Percentiles rank a stretch among this genome's conserved stretches.
Conservation (phyloP, 2,329 filamentous ascomycete species). For the Scedosporium aurantiacum region DNA sequence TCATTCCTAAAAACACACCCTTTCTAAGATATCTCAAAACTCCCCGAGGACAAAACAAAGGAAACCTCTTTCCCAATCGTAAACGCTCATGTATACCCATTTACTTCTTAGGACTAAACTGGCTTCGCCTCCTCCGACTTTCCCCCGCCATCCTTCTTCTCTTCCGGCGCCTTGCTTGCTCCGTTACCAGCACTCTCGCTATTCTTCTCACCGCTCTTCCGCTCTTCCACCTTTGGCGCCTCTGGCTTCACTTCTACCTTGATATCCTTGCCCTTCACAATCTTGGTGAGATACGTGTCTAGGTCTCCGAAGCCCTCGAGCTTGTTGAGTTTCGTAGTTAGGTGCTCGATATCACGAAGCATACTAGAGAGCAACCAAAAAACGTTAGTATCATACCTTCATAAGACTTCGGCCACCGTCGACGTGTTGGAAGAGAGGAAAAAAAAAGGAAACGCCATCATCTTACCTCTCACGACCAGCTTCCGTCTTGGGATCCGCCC, state of each 20-base stretch:
- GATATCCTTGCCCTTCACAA: constrained; percentile 50
- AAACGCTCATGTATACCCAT: background rate
- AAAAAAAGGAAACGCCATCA: background rate
- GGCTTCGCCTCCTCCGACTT: background rate
- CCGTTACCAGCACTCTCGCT: constrained; percentile 5
- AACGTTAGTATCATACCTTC: background rate
- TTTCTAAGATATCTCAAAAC: background rate
- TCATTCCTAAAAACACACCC: background rate
- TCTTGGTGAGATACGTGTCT: constrained; percentile 55
- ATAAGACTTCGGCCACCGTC: background rate
- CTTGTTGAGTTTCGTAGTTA: constrained; percentile 60
- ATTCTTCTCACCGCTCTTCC: constrained; percentile 10
- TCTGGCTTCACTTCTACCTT: constrained; percentile 13
- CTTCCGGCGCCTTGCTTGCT: constrained; percentile 8
- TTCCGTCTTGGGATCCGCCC: constrained; percentile 53
- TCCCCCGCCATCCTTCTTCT: constrained; percentile 9
- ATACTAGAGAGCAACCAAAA: constrained; percentile 41
- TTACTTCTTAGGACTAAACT: background rate
- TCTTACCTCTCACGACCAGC: constrained; percentile 61
- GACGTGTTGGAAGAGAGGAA: background rate
- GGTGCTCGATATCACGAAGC: constrained; percentile 62
- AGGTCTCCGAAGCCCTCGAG: constrained; percentile 70
- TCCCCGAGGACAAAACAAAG: background rate
- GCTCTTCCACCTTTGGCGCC: constrained; percentile 10
- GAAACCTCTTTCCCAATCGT: background rate